Evolutionary conservation across 1,284 basidiomycete species (phyloP), one percentile per base, ranked within the genome.

Genomic region (Neonothopanus nambi): DNA sequence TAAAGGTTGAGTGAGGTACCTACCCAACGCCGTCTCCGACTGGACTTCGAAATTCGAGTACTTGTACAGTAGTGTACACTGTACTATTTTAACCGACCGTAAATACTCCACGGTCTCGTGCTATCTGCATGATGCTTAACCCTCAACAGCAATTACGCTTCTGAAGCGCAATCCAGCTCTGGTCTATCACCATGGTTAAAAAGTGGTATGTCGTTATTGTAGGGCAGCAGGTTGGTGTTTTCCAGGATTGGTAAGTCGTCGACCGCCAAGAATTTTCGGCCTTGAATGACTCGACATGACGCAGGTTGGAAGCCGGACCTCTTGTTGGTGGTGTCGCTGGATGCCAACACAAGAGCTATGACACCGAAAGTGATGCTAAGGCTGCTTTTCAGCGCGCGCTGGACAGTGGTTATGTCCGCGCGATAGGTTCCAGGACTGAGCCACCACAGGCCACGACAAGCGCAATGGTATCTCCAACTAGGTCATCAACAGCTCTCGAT

Each of bases 191-290:
- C 37, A 80, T 78, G 77, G 65, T 61, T 1, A 63, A 68, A 28
- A 68, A 70, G 47, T 80, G 71, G 62, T 78, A 82, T 49, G 72
- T 72, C 23, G 79, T 84, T 9, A 71, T 65, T 13, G 67, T 70
- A 12, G 81, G 82, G 37, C 72, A 52, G 15, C 51, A 65, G 15
- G 71, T 75, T 5, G 80, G 81, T 1, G 67, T 82, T 28, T 82
- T 75, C 57, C 54, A 62, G 4, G 66, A 61, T 30, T 82, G 79
- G 79, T 80, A 61, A 63, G 73, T 73, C 3, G 23, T 41, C 17
- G 42, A 36, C 50, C 45, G 43, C 38, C 43, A 35, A 45, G 2
- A 9, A 33, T 33, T 33, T 3, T 33, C 30, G 8, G 3, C n/a
- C 30, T 33, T 9, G 8, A 33, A 9, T 28, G 26, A 5, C 30